These are phyloP conservation scores for Phellopilus nigrolimitatus DNA, from an alignment of 1,284 basidiomycete species.

Conservation along the genomic window DNA sequence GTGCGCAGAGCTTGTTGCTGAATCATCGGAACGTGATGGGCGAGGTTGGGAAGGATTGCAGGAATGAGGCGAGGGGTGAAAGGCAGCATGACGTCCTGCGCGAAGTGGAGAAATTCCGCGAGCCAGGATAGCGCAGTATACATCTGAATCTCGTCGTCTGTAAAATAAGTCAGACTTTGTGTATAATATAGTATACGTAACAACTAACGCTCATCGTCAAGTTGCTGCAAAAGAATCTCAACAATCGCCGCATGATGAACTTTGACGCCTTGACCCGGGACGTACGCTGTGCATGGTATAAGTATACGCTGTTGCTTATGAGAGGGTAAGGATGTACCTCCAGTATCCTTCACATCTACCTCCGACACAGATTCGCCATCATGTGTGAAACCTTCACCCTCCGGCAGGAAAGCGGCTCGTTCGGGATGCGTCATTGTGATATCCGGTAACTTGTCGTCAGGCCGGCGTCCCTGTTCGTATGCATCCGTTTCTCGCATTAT, in stretches of 20 bases:
- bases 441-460: slow-evolving; percentile 45
- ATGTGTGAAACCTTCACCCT: slow-evolving; percentile 42
- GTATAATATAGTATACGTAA: neutral
- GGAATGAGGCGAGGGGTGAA: slow-evolving; percentile 92
- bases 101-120: slow-evolving; percentile 85
- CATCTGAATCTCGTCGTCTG: slow-evolving; percentile 88
- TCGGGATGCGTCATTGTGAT: slow-evolving; percentile 43
- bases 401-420: slow-evolving; percentile 47
- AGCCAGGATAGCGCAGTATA: slow-evolving; percentile 90
- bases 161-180: neutral
- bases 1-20: slow-evolving; percentile 83
- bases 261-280: slow-evolving; percentile 88
- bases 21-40: slow-evolving; percentile 87
- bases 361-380: slow-evolving; percentile 41
- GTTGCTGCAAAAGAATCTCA: slow-evolving; percentile 89
- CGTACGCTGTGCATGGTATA: slow-evolving; percentile 58
- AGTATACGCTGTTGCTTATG: neutral
- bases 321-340: slow-evolving; percentile 45
- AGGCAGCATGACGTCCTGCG: slow-evolving; percentile 88
- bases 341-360: slow-evolving; percentile 53
- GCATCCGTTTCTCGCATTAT: slow-evolving; percentile 35
- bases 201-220: slow-evolving; percentile 77
- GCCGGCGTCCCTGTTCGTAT: slow-evolving; percentile 37
- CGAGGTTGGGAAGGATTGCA: slow-evolving; percentile 90
- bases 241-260: slow-evolving; percentile 92